These are phyloP conservation scores for Penicillium sp. DNA, from an alignment of 2,329 filamentous ascomycete species.

Conservation along the genomic window DNA sequence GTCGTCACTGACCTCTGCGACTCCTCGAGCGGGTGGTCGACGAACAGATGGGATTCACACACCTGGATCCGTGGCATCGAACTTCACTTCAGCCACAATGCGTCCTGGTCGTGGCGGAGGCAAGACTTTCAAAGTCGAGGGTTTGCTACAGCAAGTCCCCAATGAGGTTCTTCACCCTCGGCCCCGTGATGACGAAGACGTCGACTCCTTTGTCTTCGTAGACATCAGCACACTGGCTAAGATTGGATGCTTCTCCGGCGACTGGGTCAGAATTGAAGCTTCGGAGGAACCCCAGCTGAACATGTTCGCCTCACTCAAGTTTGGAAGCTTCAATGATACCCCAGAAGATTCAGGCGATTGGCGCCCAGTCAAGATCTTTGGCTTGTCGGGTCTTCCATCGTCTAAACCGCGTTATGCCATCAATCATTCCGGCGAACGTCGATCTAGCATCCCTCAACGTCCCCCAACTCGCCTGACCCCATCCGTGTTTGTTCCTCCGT, in stretches of 20 bases:
- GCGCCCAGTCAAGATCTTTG: slow-evolving; percentile 86
- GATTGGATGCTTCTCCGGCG: slow-evolving; percentile 94
- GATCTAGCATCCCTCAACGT: slow-evolving; percentile 57
- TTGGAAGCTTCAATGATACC: slow-evolving; percentile 49
- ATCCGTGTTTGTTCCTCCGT: slow-evolving; percentile 74
- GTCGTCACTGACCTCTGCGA: slow-evolving; percentile 77
- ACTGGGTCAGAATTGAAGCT: slow-evolving; percentile 87
- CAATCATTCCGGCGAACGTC: slow-evolving; percentile 50
- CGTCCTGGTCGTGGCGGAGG: slow-evolving; percentile 71
- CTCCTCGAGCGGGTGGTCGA: slow-evolving; percentile 72
- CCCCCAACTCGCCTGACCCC: slow-evolving; percentile 55
- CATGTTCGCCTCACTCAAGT: slow-evolving; percentile 64
- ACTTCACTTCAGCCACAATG: slow-evolving; percentile 80
- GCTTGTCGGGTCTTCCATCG: slow-evolving; percentile 67
- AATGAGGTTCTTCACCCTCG: slow-evolving; percentile 82
- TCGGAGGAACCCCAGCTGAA: slow-evolving; percentile 66
- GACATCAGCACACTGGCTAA: slow-evolving; percentile 83
- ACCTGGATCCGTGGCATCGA: slow-evolving; percentile 86
- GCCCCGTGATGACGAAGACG: slow-evolving; percentile 80
- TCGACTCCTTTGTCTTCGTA: slow-evolving; percentile 83
- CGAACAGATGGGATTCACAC: slow-evolving; percentile 75
- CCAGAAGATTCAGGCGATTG: slow-evolving; percentile 69
- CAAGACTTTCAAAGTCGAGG: slow-evolving; percentile 81
- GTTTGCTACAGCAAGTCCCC: slow-evolving; percentile 70
- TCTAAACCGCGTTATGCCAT: slow-evolving; percentile 60